phyloP scores from a whole-genome alignment of 805 yeast genomes.

The Ascoidea asiatica region DNA sequence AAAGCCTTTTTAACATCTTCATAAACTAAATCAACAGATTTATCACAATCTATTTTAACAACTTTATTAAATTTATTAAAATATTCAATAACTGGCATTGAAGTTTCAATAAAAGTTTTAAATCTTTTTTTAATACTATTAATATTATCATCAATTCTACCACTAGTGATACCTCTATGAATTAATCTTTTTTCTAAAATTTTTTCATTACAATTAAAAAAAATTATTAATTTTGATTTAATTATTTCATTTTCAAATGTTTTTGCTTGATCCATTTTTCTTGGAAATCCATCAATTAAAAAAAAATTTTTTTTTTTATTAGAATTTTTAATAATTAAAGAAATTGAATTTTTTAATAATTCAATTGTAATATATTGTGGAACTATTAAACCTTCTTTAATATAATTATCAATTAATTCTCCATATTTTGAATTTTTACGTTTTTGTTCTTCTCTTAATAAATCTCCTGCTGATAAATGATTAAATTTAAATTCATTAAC shows the following conservation, averaged over 20 bases:
- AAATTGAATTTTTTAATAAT: conserved; percentile 67
- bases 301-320: conserved; percentile 47
- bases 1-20: conserved; percentile 54
- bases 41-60: conserved; percentile 65
- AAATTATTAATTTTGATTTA: conserved; percentile 55
- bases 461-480: conserved; percentile 93
- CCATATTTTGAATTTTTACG: conserved; percentile 78
- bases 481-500: conserved; percentile 72
- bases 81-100: conserved; percentile 87
- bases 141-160: conserved; percentile 85
- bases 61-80: conserved; percentile 65
- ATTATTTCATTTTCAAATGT: conserved; percentile 78
- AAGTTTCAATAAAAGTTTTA: conserved; percentile 71
- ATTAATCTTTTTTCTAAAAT: conserved; percentile 78
- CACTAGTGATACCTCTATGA: conserved; percentile 89
- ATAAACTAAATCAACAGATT: conserved; percentile 70
- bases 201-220: conserved; percentile 69
- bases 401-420: conserved; percentile 68
- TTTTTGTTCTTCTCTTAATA: conserved; percentile 81
- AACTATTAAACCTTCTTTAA: conserved; percentile 80
- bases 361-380: conserved; percentile 89
- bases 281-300: conserved; percentile 91
- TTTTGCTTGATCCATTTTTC: conserved; percentile 95
- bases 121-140: conserved; percentile 88
- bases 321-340: conserved; percentile 33